Percentiles rank a stretch among this genome's conserved stretches.
Conservation (phyloP, 306 rosid genomes). For the Quercus glauca region DNA sequence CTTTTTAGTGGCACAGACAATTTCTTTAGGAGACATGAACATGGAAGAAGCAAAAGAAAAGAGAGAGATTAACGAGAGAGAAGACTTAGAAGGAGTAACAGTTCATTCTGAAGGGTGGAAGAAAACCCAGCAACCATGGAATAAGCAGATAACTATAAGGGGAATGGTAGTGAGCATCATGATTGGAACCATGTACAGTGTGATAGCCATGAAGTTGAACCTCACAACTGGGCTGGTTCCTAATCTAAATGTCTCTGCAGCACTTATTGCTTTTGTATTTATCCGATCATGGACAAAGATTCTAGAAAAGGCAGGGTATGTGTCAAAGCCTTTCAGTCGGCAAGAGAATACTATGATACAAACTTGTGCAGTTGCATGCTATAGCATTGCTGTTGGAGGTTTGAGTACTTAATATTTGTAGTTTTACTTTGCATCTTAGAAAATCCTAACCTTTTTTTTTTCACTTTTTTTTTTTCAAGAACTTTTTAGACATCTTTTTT, state of each 20-base stretch:
- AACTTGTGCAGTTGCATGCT: slow-evolving; percentile 88
- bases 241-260: slow-evolving; percentile 81
- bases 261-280: slow-evolving; percentile 73
- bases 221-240: slow-evolving; percentile 91
- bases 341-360: slow-evolving; percentile 96
- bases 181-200: slow-evolving; percentile 65
- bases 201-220: slow-evolving; percentile 85
- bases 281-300: slow-evolving; percentile 70
- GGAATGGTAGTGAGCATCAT: slow-evolving; percentile 69
- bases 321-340: slow-evolving; percentile 73
- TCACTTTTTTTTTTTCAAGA: not conserved
- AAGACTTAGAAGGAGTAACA: slow-evolving; percentile 12
- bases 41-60: slow-evolving; percentile 26
- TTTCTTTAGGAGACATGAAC: slow-evolving; percentile 13
- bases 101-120: not conserved
- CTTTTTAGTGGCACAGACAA: not conserved
- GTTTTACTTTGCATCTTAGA: not conserved
- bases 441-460: not conserved
- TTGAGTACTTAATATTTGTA: not conserved
- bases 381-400: slow-evolving; percentile 87
- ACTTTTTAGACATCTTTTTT: not conserved
- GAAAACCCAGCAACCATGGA: slow-evolving; percentile 53
- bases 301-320: slow-evolving; percentile 53
- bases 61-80: slow-evolving; percentile 21
- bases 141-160: slow-evolving; percentile 65